Conservation (phyloP, 768 basidiomycete species). For the Boletus eberwhitei region DNA sequence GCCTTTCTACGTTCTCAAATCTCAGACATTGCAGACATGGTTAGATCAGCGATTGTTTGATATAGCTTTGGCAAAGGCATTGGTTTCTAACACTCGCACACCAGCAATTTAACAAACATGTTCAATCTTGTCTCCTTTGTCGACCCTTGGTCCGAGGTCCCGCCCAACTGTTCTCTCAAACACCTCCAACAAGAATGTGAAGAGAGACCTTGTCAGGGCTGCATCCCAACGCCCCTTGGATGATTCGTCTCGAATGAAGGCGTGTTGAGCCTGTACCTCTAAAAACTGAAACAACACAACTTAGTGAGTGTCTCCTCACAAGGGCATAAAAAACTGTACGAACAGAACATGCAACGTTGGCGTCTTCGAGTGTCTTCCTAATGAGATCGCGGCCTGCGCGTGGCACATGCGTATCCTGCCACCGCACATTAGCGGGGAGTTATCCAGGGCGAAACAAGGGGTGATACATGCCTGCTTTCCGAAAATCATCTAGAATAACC, state of each 20-base stretch:
- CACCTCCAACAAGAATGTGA: slow-evolving; percentile 87
- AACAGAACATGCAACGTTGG: slow-evolving; percentile 67
- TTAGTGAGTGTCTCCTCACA: slow-evolving; percentile 6
- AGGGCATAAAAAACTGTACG: slow-evolving; percentile 25
- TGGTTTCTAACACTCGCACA: slow-evolving; percentile 2
- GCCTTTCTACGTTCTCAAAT: too few species aligned
- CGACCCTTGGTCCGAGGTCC: slow-evolving; percentile 71
- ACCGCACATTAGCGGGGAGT: not conserved
- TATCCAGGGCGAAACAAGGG: not conserved
- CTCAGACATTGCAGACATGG: too few species aligned
- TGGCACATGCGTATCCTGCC: slow-evolving; percentile 89
- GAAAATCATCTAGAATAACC: slow-evolving; percentile 75
- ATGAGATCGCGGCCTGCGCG: slow-evolving; percentile 84
- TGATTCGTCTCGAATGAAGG: slow-evolving; percentile 89
- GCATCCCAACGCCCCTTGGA: slow-evolving; percentile 97
- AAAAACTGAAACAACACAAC: slow-evolving; percentile 55
- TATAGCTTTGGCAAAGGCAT: slow-evolving; percentile 5
- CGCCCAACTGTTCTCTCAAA: slow-evolving; percentile 86
- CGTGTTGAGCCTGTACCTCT: slow-evolving; percentile 96
- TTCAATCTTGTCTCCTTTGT: slow-evolving; percentile 48
- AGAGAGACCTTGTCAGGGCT: slow-evolving; percentile 76
- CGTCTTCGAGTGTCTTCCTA: slow-evolving; percentile 78
- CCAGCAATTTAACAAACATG: slow-evolving; percentile 59
- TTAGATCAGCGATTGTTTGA: not conserved
- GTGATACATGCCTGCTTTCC: slow-evolving; percentile 71